These are phyloP conservation scores for Lyophyllum decastes DNA, from an alignment of 768 basidiomycete species.

Conservation along the genomic window DNA sequence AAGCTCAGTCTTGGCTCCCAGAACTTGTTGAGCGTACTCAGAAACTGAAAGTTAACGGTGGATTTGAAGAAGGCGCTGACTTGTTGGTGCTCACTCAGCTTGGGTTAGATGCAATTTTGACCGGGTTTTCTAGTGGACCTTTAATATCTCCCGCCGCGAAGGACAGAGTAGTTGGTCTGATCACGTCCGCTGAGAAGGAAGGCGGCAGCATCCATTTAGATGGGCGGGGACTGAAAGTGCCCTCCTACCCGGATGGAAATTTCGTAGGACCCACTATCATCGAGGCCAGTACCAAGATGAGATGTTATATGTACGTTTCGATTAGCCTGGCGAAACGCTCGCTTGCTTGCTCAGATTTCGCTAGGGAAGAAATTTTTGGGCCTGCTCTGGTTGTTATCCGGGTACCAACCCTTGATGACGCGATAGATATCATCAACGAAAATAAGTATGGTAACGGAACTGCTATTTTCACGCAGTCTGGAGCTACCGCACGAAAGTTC, in stretches of 20 bases:
- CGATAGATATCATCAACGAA: conserved; percentile 84
- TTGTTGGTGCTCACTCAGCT: conserved; percentile 44
- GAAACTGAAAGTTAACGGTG: conserved; percentile 81
- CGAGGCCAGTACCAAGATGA: conserved; percentile 81
- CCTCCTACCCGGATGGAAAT: conserved; percentile 84
- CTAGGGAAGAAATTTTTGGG: conserved; percentile 93
- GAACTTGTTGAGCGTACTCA: conserved; percentile 83
- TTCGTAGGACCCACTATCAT: conserved; percentile 94
- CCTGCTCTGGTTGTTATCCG: conserved; percentile 81
- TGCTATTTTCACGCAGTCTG: conserved; percentile 95
- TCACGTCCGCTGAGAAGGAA: conserved; percentile 72
- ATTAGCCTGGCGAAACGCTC: neutral
- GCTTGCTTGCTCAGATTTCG: neutral
- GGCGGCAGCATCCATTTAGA: conserved; percentile 89
- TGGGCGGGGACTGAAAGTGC: conserved; percentile 70
- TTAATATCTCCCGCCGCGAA: conserved; percentile 85
- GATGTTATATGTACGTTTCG: conserved; percentile 76
- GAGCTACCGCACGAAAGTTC: conserved; percentile 92
- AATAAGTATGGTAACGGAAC: conserved; percentile 95
- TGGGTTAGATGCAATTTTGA: conserved; percentile 4
- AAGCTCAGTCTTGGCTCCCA: conserved; percentile 77
- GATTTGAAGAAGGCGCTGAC: conserved; percentile 87
- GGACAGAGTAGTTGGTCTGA: conserved; percentile 70
- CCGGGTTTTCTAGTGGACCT: conserved; percentile 53
- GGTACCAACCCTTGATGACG: conserved; percentile 87